phyloP scores from a whole-genome alignment of 2,329 filamentous ascomycete species.

The Anisogramma anomala region DNA sequence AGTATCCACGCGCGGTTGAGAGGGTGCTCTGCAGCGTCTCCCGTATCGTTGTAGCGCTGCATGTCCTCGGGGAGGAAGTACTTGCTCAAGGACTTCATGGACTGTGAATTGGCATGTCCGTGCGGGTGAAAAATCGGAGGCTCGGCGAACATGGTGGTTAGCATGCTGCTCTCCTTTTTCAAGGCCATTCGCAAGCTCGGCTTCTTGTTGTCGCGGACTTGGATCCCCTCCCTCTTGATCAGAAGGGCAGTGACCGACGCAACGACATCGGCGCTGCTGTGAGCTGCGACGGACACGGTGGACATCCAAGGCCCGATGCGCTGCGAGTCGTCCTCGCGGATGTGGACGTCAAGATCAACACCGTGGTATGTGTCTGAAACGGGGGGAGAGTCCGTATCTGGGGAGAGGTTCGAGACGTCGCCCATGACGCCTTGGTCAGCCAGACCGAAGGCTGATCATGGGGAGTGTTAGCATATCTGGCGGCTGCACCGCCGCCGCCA shows the following conservation, averaged over 20 bases:
- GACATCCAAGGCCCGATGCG: neutral
- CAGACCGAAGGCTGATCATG: no score
- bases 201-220: neutral
- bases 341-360: neutral
- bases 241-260: neutral
- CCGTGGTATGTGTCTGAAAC: neutral
- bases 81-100: neutral
- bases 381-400: neutral
- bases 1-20: constrained; percentile 1
- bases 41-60: neutral
- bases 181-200: neutral
- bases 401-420: no score
- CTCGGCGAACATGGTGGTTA: neutral
- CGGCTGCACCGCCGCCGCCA: no score
- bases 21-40: neutral
- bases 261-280: neutral
- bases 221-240: neutral
- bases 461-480: no score
- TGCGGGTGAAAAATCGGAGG: neutral
- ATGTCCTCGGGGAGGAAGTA: neutral
- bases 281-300: neutral
- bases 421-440: no score
- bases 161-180: neutral
- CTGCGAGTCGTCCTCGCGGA: neutral
- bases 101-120: neutral